Percentiles rank a stretch among this genome's conserved stretches.
Conservation (phyloP, 2,329 filamentous ascomycete genomes). For the Claviceps pazoutovae region DNA sequence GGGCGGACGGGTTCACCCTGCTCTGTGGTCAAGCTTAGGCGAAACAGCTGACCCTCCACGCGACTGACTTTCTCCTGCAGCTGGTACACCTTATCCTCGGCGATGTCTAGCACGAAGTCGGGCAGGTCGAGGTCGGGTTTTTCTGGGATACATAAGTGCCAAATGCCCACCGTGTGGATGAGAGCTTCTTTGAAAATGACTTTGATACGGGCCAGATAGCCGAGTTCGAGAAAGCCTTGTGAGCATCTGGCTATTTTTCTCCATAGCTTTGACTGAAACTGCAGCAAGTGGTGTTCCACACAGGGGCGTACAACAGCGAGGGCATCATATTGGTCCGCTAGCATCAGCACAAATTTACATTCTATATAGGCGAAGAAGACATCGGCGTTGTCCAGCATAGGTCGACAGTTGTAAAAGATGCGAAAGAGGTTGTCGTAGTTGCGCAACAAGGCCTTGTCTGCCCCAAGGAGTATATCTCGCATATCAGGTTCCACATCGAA, state of each 20-base stretch:
- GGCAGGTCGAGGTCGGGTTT: slow-evolving; percentile 64
- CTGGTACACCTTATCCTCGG: slow-evolving; percentile 91
- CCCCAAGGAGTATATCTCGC: too few species aligned
- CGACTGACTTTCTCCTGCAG: slow-evolving; percentile 69
- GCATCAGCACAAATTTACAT: slow-evolving; percentile 74
- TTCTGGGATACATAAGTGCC: slow-evolving; percentile 64
- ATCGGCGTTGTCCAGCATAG: slow-evolving; percentile 67
- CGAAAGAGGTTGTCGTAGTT: slow-evolving; percentile 95
- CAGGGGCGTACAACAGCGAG: slow-evolving; percentile 75
- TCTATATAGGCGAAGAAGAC: slow-evolving; percentile 88
- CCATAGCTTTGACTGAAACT: slow-evolving; percentile 83
- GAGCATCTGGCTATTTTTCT: too few species aligned
- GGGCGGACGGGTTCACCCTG: slow-evolving; percentile 75
- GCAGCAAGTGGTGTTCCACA: slow-evolving; percentile 84
- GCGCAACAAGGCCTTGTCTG: slow-evolving; percentile 61
- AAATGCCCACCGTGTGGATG: slow-evolving; percentile 88
- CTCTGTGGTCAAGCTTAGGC: slow-evolving; percentile 63
- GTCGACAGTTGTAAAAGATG: slow-evolving; percentile 88
- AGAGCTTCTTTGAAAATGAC: slow-evolving; percentile 79
- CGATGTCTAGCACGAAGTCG: slow-evolving; percentile 66
- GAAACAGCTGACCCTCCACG: slow-evolving; percentile 70
- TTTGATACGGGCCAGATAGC: slow-evolving; percentile 70
- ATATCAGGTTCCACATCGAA: slow-evolving; percentile 28
- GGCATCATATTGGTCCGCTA: slow-evolving; percentile 96
- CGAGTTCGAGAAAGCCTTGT: too few species aligned